Evolutionary conservation across 805 yeast species (phyloP), one percentile per base, ranked within the genome.

Genomic region (Ogataea angusta): DNA sequence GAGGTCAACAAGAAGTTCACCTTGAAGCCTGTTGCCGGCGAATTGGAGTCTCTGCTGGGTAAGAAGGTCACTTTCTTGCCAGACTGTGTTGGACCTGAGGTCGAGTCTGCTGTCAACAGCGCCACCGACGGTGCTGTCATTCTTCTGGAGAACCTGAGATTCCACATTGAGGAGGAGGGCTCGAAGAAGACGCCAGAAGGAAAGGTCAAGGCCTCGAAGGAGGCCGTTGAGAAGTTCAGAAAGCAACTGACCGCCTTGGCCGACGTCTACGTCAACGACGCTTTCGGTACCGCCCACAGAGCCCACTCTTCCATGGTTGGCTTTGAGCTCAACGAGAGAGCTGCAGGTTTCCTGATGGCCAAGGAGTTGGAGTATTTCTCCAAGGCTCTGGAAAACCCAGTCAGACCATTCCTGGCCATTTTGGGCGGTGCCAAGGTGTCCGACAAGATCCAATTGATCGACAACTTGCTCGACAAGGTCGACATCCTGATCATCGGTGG

Each of bases 261-360:
- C 55, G 99, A 93, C 62, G 95, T 93, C 52, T 93, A 93, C 77
- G 80, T 93, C 67, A 84, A 93, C 74, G 99, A 93, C 68, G 98
- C 97, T 45, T 93, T 93, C 63, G 99, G 99, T 69, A 93, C 99
- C 51, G 97, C 98, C 43, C 99, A 93, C 85, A 88, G 99, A 78
- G 99, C 99, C 51, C 99, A 93, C 78, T 89, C 97, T 41, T 93
- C 99, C 35, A 91, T 93, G 90, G 99, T 93, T 61, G 99, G 99
- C 64, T 77, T 93, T 59, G 90, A 91, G 58, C 78, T 88, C 60
- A 90, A 95, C 51, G 90, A 88, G 74, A 85, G 93, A 73, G 99
- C 98, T 60, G 85, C 97, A 53, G 99, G 99, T 69, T 95, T 91
- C 95, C 76, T 93, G 62, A 84, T 93, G 86, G 83, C 90, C 66